A percentile compares a stretch with the other conserved stretches of the same genome.
These are phyloP conservation scores for Cardamine chenopodiifolia DNA, from an alignment of 345 rosid species.

Conservation along the genomic window DNA sequence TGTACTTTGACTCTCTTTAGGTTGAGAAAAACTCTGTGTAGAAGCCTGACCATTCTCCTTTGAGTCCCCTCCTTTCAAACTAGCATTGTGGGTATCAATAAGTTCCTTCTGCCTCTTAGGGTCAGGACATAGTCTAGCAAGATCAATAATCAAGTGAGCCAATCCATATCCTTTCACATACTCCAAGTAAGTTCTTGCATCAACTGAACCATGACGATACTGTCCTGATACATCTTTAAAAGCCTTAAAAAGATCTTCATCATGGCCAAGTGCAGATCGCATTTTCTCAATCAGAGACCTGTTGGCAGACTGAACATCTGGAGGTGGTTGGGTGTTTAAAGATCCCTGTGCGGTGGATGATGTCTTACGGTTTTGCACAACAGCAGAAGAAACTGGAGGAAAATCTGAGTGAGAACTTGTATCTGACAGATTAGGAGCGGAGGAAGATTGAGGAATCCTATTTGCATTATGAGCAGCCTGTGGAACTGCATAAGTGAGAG, in stretches of 20 bases:
- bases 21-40: constrained; percentile 34
- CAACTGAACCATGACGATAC: constrained; percentile 78
- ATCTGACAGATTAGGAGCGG: constrained; percentile 69
- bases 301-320: constrained; percentile 66
- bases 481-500: constrained; percentile 28
- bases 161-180: constrained; percentile 62
- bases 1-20: constrained; percentile 30
- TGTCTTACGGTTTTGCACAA: constrained; percentile 40
- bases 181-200: constrained; percentile 61
- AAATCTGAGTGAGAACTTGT: constrained; percentile 55
- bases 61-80: constrained; percentile 42
- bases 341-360: constrained; percentile 37
- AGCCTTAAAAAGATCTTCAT: constrained; percentile 65
- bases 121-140: constrained; percentile 91
- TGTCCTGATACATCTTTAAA: constrained; percentile 71
- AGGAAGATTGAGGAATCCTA: constrained; percentile 66
- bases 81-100: constrained; percentile 61
- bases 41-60: constrained; percentile 39
- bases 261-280: constrained; percentile 50
- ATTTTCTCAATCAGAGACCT: constrained; percentile 76
- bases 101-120: constrained; percentile 81
- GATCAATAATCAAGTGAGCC: constrained; percentile 73
- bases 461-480: constrained; percentile 45
- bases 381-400: constrained; percentile 74
- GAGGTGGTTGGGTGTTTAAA: constrained; percentile 19